A percentile compares a stretch with the other conserved stretches of the same genome.
phyloP scores from a whole-genome alignment of 73 alveolate species.

The Paramecium sexaurelia region DNA sequence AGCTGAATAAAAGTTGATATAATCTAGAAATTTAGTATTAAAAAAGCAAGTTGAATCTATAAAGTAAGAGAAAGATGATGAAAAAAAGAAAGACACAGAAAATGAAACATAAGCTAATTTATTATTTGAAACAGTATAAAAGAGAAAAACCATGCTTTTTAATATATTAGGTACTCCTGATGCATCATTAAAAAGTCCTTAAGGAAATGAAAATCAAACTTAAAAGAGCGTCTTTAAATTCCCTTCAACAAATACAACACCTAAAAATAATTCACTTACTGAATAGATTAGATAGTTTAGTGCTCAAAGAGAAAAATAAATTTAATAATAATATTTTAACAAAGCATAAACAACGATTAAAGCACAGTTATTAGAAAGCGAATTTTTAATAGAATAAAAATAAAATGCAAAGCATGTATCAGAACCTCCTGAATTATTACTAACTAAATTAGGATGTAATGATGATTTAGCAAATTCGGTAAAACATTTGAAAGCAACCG shows the following conservation, averaged over 20 bases:
- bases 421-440: neutral
- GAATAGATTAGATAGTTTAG: neutral
- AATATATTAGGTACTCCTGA: neutral
- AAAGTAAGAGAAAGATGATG: neutral
- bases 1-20: conserved; percentile 36
- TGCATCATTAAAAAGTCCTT: neutral
- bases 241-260: neutral
- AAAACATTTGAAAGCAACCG: conserved; percentile 21
- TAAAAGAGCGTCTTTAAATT: neutral
- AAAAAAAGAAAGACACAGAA: neutral
- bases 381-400: neutral
- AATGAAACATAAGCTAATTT: neutral
- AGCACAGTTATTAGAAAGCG: neutral
- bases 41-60: neutral
- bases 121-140: neutral
- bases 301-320: neutral
- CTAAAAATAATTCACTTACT: neutral
- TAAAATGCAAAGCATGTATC: neutral
- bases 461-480: conserved; percentile 11
- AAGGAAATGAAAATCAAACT: neutral
- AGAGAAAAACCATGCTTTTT: conserved; percentile 18
- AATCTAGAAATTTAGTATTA: conserved; percentile 1
- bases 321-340: neutral
- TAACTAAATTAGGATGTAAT: neutral
- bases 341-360: neutral